Percentiles rank a stretch among this genome's conserved stretches.
Evolutionary conservation across 1,284 basidiomycete species (phyloP).

Genomic region (Pseudozyma hubeiensis): DNA sequence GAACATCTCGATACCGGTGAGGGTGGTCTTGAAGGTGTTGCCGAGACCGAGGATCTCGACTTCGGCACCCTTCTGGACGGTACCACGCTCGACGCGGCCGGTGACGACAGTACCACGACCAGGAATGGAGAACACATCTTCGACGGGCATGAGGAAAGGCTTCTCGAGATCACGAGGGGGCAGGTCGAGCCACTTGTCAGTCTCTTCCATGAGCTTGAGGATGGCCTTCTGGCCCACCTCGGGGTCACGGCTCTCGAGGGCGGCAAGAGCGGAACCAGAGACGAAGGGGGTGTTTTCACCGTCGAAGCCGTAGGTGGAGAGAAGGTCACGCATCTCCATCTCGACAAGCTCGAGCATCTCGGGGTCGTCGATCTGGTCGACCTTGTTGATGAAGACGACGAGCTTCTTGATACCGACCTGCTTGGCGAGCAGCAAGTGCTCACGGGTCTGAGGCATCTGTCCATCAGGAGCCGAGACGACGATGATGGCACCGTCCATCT

Average conservation of each 20-base stretch:
- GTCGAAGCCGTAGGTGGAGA: slow-evolving; percentile 86
- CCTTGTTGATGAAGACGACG: slow-evolving; percentile 99
- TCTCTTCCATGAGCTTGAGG: slow-evolving; percentile 84
- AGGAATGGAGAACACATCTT: slow-evolving; percentile 98
- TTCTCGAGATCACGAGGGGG: slow-evolving; percentile 97
- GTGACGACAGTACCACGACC: slow-evolving; percentile 98
- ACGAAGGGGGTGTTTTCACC: slow-evolving; percentile 97
- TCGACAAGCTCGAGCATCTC: slow-evolving; percentile 99
- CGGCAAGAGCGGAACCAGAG: slow-evolving; percentile 95
- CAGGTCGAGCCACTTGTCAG: slow-evolving; percentile 94
- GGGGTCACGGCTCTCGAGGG: slow-evolving; percentile 84
- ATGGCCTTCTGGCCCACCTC: slow-evolving; percentile 87
- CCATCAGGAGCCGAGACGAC: slow-evolving; percentile 98
- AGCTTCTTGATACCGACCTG: slow-evolving; percentile 99
- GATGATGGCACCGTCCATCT: slow-evolving; percentile 82
- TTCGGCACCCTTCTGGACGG: slow-evolving; percentile 91
- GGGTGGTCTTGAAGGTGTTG: slow-evolving; percentile 84
- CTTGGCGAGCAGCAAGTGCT: slow-evolving; percentile 95
- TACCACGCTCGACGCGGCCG: slow-evolving; percentile 95
- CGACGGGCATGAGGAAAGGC: slow-evolving; percentile 95
- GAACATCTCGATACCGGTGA: slow-evolving; percentile 99
- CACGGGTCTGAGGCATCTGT: slow-evolving; percentile 99
- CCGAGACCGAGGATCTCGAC: slow-evolving; percentile 94
- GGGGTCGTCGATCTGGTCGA: slow-evolving; percentile 93
- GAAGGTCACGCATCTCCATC: slow-evolving; percentile 99